Evolutionary conservation across 176 grass and related monocot genomes (phyloP).

Genomic region (Dendrocalamus sinicus): DNA sequence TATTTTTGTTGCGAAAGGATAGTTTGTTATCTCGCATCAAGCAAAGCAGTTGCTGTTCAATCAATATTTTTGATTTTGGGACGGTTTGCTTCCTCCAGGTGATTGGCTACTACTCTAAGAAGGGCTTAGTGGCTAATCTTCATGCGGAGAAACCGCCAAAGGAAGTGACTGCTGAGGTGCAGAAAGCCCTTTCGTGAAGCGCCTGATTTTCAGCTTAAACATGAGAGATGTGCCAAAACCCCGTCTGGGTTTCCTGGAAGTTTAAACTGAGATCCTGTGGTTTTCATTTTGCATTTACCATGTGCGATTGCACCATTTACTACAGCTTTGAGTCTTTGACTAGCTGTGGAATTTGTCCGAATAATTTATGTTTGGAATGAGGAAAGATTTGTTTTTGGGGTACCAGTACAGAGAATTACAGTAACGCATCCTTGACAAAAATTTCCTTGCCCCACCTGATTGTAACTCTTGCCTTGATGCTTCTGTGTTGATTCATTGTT

Average conservation of each 20-base stretch:
- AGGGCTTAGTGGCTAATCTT: conserved; percentile 73
- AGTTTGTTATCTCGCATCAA: conserved; percentile 10
- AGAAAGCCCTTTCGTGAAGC: conserved; percentile 75
- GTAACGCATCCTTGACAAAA: background rate
- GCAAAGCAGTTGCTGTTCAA: background rate
- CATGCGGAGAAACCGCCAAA: conserved; percentile 80
- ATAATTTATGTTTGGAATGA: conserved; percentile 55
- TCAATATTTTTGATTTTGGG: conserved; percentile 26
- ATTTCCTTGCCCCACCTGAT: background rate
- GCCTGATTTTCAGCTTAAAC: conserved; percentile 14
- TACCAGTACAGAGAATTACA: conserved; percentile 36
- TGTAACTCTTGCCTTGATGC: background rate
- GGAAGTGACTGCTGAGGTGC: conserved; percentile 73
- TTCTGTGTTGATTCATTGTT: background rate
- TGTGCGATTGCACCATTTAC: conserved; percentile 17
- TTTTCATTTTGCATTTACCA: conserved; percentile 42
- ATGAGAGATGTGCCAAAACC: conserved; percentile 41
- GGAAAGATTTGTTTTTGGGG: conserved; percentile 23
- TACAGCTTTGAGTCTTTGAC: conserved; percentile 44
- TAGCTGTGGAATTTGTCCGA: conserved; percentile 38
- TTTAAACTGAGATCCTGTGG: conserved; percentile 37
- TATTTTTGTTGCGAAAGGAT: background rate
- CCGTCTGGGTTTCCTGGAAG: conserved; percentile 36
- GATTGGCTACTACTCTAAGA: conserved; percentile 88
- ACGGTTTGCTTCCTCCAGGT: conserved; percentile 57